Evolutionary conservation across 352 stramenopile genomes (phyloP), one percentile per base, ranked within the genome.

Genomic region (Phytophthora sojae): DNA sequence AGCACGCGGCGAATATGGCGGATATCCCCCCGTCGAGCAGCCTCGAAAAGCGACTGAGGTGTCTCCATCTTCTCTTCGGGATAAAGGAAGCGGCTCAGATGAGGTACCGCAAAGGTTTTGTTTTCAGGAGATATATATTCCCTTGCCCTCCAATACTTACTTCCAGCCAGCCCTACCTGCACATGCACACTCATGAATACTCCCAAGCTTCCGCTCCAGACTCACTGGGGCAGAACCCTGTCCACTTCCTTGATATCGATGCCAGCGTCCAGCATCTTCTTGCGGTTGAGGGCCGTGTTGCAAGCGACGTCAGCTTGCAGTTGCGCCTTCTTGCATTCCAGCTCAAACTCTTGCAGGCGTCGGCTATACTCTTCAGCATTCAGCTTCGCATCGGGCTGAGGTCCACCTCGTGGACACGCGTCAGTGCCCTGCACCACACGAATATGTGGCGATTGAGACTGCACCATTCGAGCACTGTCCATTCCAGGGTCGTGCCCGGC

Each of bases 231-330:
- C 19, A 84, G 54, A 47, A 84, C 58, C 32, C 73, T 67, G 54
- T 82, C 57, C 17, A 82, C 74, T 15, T 84, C 71, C 6, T 55
- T 61, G 21, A 37, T 50, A 1, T 58, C 47, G 29, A 84, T 78
- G 17, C 74, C 77, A 2, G 71, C 77, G 52, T 80, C 74, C 51
- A 84, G 53, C 56, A 84, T 64, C 57, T 73, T 75, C 73, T 81
- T 79, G n/a, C 76, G 66, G 49, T 63, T 76, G 25, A 83, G 61
- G 37, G 76, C 71, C 50, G 76, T 80, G 56, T 76, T 66, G 49
- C 77, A 74, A 52, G 79, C 75, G 4, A 7, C 23, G 42, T 50
- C 51, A 12, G 52, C 52, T 55, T 52, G 35, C 44, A 83, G 73
- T 45, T 79, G 73, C 39, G 73, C 45, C 25, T 77, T 76, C 52